Percentiles rank a stretch among this genome's conserved stretches.
These are phyloP conservation scores for Rubia occidens DNA, from an alignment of 305 asterid genomes.

Conservation along the genomic window DNA sequence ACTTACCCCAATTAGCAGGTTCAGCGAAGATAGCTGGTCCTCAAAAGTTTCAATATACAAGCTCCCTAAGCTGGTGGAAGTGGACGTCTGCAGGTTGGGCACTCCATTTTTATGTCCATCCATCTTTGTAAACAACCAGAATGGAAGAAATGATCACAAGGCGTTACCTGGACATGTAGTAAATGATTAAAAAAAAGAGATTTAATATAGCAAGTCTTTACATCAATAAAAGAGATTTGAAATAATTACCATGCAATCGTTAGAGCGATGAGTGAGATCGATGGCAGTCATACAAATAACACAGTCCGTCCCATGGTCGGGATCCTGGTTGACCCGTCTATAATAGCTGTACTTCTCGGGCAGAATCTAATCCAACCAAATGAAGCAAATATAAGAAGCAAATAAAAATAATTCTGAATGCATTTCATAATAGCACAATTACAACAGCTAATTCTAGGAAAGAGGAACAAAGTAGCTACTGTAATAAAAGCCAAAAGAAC, in stretches of 20 bases:
- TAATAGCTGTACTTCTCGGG: slow-evolving; percentile 88
- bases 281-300: slow-evolving; percentile 95
- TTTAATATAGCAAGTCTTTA: background rate
- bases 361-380: slow-evolving; percentile 50
- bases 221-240: background rate
- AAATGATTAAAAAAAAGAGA: slow-evolving; percentile 11
- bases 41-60: slow-evolving; percentile 20
- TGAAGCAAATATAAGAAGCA: slow-evolving; percentile 11
- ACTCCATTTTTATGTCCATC: slow-evolving; percentile 99
- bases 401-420: background rate
- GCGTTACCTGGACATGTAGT: slow-evolving; percentile 56
- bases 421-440: slow-evolving; percentile 1
- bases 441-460: background rate
- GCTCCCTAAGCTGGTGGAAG: slow-evolving; percentile 83
- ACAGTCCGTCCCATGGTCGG: slow-evolving; percentile 60
- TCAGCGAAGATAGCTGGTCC: slow-evolving; percentile 21
- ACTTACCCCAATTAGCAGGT: slow-evolving; percentile 44
- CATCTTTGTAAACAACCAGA: slow-evolving; percentile 85
- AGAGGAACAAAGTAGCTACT: background rate
- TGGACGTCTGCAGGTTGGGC: slow-evolving; percentile 93
- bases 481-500: background rate
- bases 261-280: slow-evolving; percentile 55
- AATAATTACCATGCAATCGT: slow-evolving; percentile 67
- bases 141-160: slow-evolving; percentile 97
- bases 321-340: slow-evolving; percentile 57